Evolutionary conservation across 2,329 filamentous ascomycete species (phyloP), one percentile per base, ranked within the genome.

Genomic region (Zasmidium citrigriseum): DNA sequence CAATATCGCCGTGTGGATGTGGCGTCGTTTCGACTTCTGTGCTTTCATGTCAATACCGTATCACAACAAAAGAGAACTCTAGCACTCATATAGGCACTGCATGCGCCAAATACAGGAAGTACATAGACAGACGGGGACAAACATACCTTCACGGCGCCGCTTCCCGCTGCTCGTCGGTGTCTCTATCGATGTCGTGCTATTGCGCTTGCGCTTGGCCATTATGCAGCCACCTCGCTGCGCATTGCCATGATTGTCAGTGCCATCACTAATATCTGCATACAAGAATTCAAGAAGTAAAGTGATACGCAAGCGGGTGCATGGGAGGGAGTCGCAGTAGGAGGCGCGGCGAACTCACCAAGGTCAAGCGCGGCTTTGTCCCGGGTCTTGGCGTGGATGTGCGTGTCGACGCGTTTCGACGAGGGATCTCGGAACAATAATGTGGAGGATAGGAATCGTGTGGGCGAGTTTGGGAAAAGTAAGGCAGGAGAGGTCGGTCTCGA

Each of bases 1-100:
- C 66, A 20, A 69, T 46, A 4, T 68, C 58, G n/a, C 64, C 70
- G 61, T 70, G 67, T 3, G 66, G 65, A 46, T 70, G 67, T 46
- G 59, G 47, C 47, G 47, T 27, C 27, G 23, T 29, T 14, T 27
- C 18, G 10, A 11, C n/a, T 50, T 50, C 47, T 50, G 7, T 34
- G 14, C 27, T 7, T 14, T 14, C 27, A 34, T 34, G 27, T 34
- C 27, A 34, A 34, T 34, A 34, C 14, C 14, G 27, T 14, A 7
- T 14, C 27, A 7, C 27, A 34, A n/a, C n/a, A n/a, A n/a, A n/a
- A n/a, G n/a, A n/a, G n/a, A n/a, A n/a, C n/a, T n/a, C n/a, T n/a
- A n/a, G n/a, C n/a, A n/a, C n/a, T n/a, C n/a, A n/a, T n/a, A n/a
- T 34, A 7, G 7, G 7, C 27, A 14, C 27, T 34, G 27, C 27